These are phyloP conservation scores for Vitis hybrid DNA, from an alignment of 177 flowering plant species.

Conservation along the genomic window DNA sequence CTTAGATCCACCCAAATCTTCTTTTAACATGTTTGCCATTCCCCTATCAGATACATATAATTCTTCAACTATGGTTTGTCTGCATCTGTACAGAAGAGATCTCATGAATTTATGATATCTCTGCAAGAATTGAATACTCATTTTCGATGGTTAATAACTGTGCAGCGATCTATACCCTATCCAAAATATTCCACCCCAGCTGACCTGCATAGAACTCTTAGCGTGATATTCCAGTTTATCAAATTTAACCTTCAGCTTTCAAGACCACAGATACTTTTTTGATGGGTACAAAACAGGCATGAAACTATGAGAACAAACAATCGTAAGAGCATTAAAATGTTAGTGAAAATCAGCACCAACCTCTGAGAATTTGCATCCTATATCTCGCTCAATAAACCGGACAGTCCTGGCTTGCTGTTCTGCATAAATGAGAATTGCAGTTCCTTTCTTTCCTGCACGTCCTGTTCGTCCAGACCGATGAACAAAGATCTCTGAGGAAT, in stretches of 20 bases:
- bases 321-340: not conserved
- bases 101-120: no score
- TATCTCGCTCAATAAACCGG: slow-evolving; percentile 68
- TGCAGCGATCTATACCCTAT: no score
- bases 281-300: not conserved
- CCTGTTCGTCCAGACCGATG: slow-evolving; percentile 99
- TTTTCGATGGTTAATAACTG: no score
- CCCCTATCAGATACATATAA: not conserved
- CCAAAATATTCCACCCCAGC: no score
- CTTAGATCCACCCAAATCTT: not conserved
- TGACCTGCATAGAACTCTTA: no score
- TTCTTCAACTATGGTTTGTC: no score
- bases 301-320: not conserved
- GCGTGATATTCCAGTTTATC: no score
- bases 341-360: slow-evolving; percentile 28
- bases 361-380: slow-evolving; percentile 77
- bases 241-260: no score
- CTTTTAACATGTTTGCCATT: not conserved
- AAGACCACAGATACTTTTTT: no score
- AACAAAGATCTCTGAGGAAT: slow-evolving; percentile 88
- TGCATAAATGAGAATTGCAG: slow-evolving; percentile 76
- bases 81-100: no score
- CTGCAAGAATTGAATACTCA: no score
- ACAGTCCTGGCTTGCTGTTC: slow-evolving; percentile 59
- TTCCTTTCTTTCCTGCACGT: slow-evolving; percentile 97